These are phyloP conservation scores for Datisca glomerata DNA, from an alignment of 306 rosid genomes.

Conservation along the genomic window DNA sequence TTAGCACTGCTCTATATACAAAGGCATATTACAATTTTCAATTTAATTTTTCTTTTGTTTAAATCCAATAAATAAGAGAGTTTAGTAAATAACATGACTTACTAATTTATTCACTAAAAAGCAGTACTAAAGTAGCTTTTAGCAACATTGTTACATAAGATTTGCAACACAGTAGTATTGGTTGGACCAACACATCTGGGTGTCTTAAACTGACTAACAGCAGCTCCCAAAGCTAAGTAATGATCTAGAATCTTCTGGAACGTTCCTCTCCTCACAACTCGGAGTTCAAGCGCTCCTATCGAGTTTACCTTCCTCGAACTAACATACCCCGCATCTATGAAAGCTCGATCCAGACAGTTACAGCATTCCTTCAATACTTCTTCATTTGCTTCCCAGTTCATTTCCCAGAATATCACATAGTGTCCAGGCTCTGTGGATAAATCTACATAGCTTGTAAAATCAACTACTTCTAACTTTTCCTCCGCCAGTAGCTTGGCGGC, in stretches of 20 bases:
- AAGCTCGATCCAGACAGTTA: slow-evolving; percentile 56
- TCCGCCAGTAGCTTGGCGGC: slow-evolving; percentile 42
- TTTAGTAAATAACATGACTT: too few relatives aligned
- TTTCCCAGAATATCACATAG: slow-evolving; percentile 82
- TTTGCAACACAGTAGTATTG: slow-evolving; percentile 44
- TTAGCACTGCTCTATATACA: too few relatives aligned
- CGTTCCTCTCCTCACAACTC: slow-evolving; percentile 60
- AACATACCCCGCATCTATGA: slow-evolving; percentile 58
- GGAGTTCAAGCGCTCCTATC: slow-evolving; percentile 64
- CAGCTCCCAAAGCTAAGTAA: slow-evolving; percentile 42
- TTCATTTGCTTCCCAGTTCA: slow-evolving; percentile 56
- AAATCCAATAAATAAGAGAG: too few relatives aligned
- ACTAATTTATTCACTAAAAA: slow-evolving; percentile 32
- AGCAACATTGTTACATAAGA: slow-evolving; percentile 48
- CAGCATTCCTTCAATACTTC: slow-evolving; percentile 62
- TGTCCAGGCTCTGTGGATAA: slow-evolving; percentile 58
- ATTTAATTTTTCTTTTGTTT: too few relatives aligned
- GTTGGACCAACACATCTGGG: slow-evolving; percentile 57
- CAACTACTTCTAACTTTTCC: slow-evolving; percentile 64
- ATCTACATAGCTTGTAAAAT: slow-evolving; percentile 63
- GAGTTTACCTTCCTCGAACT: slow-evolving; percentile 50
- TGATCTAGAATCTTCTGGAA: slow-evolving; percentile 62
- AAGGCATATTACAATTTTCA: too few relatives aligned
- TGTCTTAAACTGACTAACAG: slow-evolving; percentile 77
- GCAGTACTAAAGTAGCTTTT: slow-evolving; percentile 54